phyloP scores from a whole-genome alignment of 2,329 filamentous ascomycete species.

The Scytalidium sp. region DNA sequence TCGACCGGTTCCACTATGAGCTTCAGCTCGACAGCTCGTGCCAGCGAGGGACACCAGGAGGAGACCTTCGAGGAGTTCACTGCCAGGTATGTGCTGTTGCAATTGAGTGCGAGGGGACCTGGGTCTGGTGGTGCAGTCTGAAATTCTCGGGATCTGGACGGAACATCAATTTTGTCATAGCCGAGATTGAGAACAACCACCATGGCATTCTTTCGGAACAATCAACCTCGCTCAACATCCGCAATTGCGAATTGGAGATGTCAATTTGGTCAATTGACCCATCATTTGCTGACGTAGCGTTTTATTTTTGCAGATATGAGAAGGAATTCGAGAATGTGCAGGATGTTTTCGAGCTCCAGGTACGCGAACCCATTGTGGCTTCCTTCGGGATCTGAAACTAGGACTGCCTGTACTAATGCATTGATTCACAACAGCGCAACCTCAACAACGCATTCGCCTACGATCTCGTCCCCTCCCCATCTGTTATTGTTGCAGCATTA shows the following conservation, averaged over 20 bases:
- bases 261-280: neutral
- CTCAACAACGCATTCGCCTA: conserved; percentile 99
- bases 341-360: conserved; percentile 99
- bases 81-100: conserved; percentile 68
- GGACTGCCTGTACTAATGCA: neutral
- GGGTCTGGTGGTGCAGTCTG: neutral
- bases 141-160: conserved; percentile 1
- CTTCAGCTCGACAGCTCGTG: conserved; percentile 58
- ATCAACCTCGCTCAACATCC: conserved; percentile 6
- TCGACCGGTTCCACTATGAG: conserved; percentile 43
- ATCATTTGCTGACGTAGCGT: conserved; percentile 36
- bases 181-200: neutral
- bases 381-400: conserved; percentile 1
- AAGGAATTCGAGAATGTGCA: conserved; percentile 98
- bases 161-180: neutral
- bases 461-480: conserved; percentile 94
- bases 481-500: conserved; percentile 87
- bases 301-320: conserved; percentile 71
- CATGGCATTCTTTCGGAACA: neutral
- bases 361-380: conserved; percentile 41
- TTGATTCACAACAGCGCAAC: conserved; percentile 63
- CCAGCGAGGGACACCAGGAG: conserved; percentile 69
- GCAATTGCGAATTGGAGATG: conserved; percentile 6
- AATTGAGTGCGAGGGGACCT: conserved; percentile 1
- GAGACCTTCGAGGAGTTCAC: conserved; percentile 99